Base-by-base conservation (phyloP, 73 alveolate genomes). In the Loxodes magnus region DNA sequence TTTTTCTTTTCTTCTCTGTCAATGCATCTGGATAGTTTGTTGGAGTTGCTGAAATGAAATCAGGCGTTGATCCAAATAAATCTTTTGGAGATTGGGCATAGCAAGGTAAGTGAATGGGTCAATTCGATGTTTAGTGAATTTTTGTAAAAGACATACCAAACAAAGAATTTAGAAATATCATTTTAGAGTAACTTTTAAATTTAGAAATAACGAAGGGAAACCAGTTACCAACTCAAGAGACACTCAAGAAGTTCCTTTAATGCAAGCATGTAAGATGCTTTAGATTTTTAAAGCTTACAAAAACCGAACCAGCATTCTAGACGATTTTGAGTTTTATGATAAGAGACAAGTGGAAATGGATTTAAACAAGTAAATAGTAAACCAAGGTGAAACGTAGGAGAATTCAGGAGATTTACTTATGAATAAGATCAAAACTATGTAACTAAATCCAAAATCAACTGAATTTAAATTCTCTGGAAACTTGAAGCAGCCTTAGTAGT, bases 41-140 rank as follows among this genome's bases (percentile, higher is more conserved):
- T 6, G 90, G 90, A 14, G 63, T 71, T n/a, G 69, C 77, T 5
- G 67, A 43, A 52, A 77, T 77, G 90, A 71, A 23, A 20, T 26
- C 77, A 25, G 62, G 70, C 34, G 73, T 72, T 15, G 72, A 77
- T 51, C 61, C 54, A 35, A 52, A 38, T 44, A 44, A 38, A 25
- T 22, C 17, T 10, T 75, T 69, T 37, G 75, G 60, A 33, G 56
- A 53, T 20, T 75, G 89, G 89, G 49, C 67, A 15, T 79, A 68
- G 61, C 67, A 75, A 43, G 78, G 48, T 34, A 78, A 73, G 38
- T 68, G 83, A 77, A 52, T 67, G 46, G 91, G 91, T 30, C 49
- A 49, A 31, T 75, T 75, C 29, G 43, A 51, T 5, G 79, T 75
- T 9, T 67, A 71, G 56, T 75, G 89, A 84, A 20, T 69, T 17